Conservation (phyloP, 2,329 filamentous ascomycete species). For the Sclerotinia spermophila region DNA sequence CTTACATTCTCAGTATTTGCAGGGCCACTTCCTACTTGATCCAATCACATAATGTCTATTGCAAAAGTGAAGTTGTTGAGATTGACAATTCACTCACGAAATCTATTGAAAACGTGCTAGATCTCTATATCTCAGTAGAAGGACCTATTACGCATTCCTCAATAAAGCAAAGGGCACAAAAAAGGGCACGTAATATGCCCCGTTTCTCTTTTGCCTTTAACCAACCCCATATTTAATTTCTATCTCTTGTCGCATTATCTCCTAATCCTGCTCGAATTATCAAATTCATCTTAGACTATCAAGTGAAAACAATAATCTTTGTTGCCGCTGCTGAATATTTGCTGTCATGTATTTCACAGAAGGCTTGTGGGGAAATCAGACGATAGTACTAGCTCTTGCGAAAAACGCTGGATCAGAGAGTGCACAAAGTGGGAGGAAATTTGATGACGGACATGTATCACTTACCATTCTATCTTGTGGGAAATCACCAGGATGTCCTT, state of each 20-base stretch:
- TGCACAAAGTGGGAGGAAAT: neutral
- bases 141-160: neutral
- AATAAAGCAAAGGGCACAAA: too few species aligned
- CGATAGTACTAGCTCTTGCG: neutral
- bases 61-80: too few species aligned
- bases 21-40: neutral
- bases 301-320: neutral
- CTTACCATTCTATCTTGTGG: neutral
- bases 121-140: neutral
- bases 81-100: neutral
- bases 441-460: rapidly evolving
- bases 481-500: neutral
- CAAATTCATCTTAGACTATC: too few species aligned
- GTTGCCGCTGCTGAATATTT: neutral
- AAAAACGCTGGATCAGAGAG: rapidly evolving
- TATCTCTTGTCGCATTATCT: rapidly evolving
- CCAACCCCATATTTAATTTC: too few species aligned
- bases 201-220: neutral
- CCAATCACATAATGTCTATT: too few species aligned
- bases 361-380: neutral
- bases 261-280: too few species aligned
- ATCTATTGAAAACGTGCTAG: too few species aligned
- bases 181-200: too few species aligned
- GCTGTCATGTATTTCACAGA: neutral
- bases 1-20: neutral